These are phyloP conservation scores for Cairneyella variabilis DNA, from an alignment of 495 filamentous ascomycete species.

Conservation along the genomic window DNA sequence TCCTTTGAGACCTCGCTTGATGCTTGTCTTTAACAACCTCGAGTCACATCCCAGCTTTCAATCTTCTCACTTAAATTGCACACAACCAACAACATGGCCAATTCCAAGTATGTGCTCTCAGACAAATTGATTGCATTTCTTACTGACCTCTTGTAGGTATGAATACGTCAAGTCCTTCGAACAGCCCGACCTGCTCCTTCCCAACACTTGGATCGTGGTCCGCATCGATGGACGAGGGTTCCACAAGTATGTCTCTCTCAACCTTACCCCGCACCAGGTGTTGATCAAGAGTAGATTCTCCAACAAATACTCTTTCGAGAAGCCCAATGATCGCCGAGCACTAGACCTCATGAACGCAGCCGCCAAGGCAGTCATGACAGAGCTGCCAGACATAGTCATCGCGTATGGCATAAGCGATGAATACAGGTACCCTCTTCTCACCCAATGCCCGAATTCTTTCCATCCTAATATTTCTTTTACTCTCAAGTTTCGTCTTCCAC, in stretches of 20 bases:
- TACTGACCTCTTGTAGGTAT: conserved; percentile 47
- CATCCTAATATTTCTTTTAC: not conserved
- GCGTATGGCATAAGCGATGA: conserved; percentile 95
- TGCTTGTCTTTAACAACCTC: too few relatives aligned
- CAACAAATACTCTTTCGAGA: conserved; percentile 75
- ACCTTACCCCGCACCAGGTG: not conserved
- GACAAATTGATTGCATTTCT: conserved; percentile 16
- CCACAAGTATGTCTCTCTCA: conserved; percentile 60
- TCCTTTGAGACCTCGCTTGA: too few relatives aligned
- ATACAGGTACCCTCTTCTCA: conserved; percentile 60
- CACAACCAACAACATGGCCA: conserved; percentile 49
- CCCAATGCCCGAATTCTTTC: not conserved
- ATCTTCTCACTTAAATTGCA: too few relatives aligned
- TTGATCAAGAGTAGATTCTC: conserved; percentile 54
- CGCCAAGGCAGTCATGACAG: conserved; percentile 75
- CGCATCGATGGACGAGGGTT: conserved; percentile 91
- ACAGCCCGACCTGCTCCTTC: conserved; percentile 71
- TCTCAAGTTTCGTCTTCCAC: conserved; percentile 77
- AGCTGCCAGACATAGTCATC: conserved; percentile 79
- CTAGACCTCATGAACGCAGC: conserved; percentile 93
- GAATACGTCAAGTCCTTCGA: conserved; percentile 93
- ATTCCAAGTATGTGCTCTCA: conserved; percentile 51
- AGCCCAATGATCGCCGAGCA: conserved; percentile 87
- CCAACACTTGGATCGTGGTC: conserved; percentile 91
- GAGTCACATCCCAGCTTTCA: too few relatives aligned